phyloP scores from a whole-genome alignment of 192 early-diverging fungal genomes.

The Podila epigama region DNA sequence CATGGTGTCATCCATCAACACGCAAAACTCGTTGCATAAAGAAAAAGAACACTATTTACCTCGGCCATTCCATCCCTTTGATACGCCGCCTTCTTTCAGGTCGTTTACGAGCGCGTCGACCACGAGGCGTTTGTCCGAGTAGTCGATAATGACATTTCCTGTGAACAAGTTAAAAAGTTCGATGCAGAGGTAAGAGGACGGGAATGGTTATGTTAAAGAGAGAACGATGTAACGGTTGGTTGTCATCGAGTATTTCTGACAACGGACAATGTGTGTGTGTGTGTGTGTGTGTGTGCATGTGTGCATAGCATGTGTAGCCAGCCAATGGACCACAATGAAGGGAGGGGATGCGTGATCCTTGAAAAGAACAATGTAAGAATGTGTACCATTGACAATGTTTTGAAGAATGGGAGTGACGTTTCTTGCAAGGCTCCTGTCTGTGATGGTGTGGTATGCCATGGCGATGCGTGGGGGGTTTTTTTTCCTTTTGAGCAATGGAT shows the following conservation, averaged over 20 bases:
- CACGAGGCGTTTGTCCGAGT: conserved; percentile 10
- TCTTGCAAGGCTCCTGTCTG: conserved; percentile 16
- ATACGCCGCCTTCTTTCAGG: conserved; percentile 39
- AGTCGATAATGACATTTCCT: conserved; percentile 30
- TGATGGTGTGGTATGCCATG: conserved; percentile 31
- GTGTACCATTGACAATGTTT: conserved; percentile 33
- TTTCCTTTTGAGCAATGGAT: neutral
- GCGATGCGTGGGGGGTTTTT: neutral
- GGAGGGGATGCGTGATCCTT: no score
- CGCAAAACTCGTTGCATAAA: neutral
- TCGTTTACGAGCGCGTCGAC: conserved; percentile 37
- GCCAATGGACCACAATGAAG: neutral
- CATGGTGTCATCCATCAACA: neutral
- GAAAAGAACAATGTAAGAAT: no score
- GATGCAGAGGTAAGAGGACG: neutral
- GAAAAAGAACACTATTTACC: conserved; percentile 2
- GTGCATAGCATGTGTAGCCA: no score
- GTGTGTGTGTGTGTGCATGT: no score
- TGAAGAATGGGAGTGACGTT: conserved; percentile 17
- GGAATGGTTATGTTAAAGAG: neutral
- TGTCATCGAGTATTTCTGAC: no score
- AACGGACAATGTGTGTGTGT: no score
- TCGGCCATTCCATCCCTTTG: conserved; percentile 35
- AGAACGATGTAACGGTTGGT: no score
- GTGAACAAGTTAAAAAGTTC: no score